Conservation (phyloP, 371 early-diverging fungal species). For the Vairimorpha necatrix region DNA sequence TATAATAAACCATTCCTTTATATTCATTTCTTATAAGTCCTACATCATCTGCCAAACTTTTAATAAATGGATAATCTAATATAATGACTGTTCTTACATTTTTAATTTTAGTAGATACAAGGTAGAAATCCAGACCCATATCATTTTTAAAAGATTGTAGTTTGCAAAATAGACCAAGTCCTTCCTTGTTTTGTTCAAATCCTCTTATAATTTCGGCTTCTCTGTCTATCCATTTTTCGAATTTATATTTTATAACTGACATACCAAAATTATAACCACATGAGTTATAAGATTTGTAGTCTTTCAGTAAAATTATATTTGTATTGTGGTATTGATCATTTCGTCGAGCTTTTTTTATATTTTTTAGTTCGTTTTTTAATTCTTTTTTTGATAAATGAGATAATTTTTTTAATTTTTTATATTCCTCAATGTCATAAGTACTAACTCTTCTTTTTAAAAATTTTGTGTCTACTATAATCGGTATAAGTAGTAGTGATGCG, state of each 20-base stretch:
- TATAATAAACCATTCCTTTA: slow-evolving; percentile 48
- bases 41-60: slow-evolving; percentile 7
- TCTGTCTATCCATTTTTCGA: slow-evolving; percentile 55
- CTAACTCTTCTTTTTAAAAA: slow-evolving; percentile 36
- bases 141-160: slow-evolving; percentile 42
- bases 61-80: slow-evolving; percentile 40
- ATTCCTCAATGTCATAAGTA: slow-evolving; percentile 46
- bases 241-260: slow-evolving; percentile 52
- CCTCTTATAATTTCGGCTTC: slow-evolving; percentile 28
- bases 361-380: slow-evolving; percentile 31
- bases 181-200: neutral
- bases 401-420: slow-evolving; percentile 42
- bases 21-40: slow-evolving; percentile 35
- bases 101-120: slow-evolving; percentile 44
- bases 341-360: slow-evolving; percentile 33
- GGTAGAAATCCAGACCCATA: slow-evolving; percentile 51
- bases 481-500: slow-evolving; percentile 47
- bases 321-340: slow-evolving; percentile 42
- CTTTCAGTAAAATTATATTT: slow-evolving; percentile 52
- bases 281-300: slow-evolving; percentile 47
- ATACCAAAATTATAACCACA: slow-evolving; percentile 47
- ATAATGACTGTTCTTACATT: slow-evolving; percentile 34
- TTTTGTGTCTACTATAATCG: slow-evolving; percentile 56
- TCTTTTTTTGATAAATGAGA: slow-evolving; percentile 37
- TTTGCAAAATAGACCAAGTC: slow-evolving; percentile 11